Base-by-base conservation (phyloP, 306 rosid species). In the Erythrophleum fordii region DNA sequence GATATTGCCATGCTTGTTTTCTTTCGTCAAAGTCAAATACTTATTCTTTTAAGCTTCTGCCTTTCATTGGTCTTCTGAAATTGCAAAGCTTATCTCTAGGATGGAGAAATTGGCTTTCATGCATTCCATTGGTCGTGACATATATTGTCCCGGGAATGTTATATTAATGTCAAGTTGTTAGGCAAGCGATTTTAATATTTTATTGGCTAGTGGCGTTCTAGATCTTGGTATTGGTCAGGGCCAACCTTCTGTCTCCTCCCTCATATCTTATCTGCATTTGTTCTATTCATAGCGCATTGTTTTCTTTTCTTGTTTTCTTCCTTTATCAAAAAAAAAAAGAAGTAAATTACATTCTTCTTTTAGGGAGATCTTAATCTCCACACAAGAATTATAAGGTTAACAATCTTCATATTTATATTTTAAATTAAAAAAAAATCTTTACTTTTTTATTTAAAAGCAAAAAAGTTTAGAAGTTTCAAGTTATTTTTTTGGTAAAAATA, bases 151-250 rank as follows among this genome's bases (percentile, higher is more conserved):
- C 53, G n/a, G 0, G n/a, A 53, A 16, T 51, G 56, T 20, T n/a
- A 0, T 56, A 1, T 56, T 56, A 56, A 4, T 75, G 58, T 5
- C 20, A 17, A 60, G 35, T 28, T 64, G 64, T 28, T 61, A 8
- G 9, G 41, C 37, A 34, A 2, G 0, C 37, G 5, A 34, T 34
- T 34, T 41, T 59, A 0, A 9, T 41, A 8, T 41, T 44, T 29
- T 10, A 17, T 48, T 64, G 26, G 17, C 2, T 20, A 10, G 76
- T 42, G 35, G 41, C 56, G 3, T 81, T 81, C 82, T 83, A 77
- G 82, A 78, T 72, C 10, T 14, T 52, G 78, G 51, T 55, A 67
- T 59, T 45, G 77, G 44, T 81, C 71, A 75, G 1, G 8, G 45
- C 44, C 81, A 37, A 41, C 5, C 45, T 25, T 2, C 29, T 52